Percentiles rank a stretch among this genome's conserved stretches.
Conservation (phyloP, 2,329 filamentous ascomycete species). For the Verticillium nubilum region DNA sequence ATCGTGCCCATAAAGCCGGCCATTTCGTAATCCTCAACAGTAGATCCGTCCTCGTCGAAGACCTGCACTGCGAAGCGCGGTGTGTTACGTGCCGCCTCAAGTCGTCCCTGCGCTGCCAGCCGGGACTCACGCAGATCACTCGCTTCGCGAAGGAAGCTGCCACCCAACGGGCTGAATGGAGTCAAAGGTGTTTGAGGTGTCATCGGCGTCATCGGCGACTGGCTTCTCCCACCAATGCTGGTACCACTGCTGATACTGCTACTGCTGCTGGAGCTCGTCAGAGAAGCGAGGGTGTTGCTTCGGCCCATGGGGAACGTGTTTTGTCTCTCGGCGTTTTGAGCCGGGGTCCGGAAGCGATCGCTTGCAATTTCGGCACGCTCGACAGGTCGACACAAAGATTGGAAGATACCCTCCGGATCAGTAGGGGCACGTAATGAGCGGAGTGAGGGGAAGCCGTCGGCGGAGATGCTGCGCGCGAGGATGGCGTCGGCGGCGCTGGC, state of each 20-base stretch:
- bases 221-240: background rate
- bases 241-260: conserved; percentile 10
- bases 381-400: conserved; percentile 61
- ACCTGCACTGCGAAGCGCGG: conserved; percentile 57
- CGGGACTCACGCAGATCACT: conserved; percentile 48
- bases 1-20: conserved; percentile 58
- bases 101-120: conserved; percentile 58
- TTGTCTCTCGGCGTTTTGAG: background rate
- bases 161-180: conserved; percentile 20
- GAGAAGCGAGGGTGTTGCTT: conserved; percentile 1
- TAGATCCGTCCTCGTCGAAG: conserved; percentile 41
- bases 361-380: conserved; percentile 46
- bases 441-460: conserved; percentile 58
- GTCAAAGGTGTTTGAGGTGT: conserved; percentile 28
- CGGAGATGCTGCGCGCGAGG: conserved; percentile 57
- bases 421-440: conserved; percentile 56
- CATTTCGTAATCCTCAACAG: conserved; percentile 48
- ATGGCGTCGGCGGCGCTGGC: conserved; percentile 52
- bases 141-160: conserved; percentile 20
- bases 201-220: background rate
- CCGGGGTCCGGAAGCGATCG: conserved; percentile 36
- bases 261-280: conserved; percentile 2
- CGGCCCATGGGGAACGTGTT: conserved; percentile 1
- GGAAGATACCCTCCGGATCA: conserved; percentile 65
- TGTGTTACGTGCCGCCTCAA: conserved; percentile 49